These are phyloP conservation scores for Calvatia gigantea DNA, from an alignment of 768 basidiomycete species.

Conservation along the genomic window DNA sequence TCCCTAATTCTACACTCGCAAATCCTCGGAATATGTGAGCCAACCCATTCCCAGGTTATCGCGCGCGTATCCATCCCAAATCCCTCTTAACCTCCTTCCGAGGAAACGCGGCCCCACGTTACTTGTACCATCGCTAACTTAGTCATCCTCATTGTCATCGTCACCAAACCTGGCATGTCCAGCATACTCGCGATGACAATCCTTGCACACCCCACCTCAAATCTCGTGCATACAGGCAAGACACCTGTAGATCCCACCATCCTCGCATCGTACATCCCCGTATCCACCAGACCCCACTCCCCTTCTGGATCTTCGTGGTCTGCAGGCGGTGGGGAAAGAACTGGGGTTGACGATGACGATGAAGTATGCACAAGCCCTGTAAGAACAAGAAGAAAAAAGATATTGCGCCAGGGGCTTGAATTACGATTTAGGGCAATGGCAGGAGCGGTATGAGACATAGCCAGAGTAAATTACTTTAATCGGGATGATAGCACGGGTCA, in stretches of 20 bases:
- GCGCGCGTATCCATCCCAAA: not conserved
- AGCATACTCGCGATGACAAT: constrained; percentile 56
- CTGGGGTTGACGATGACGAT: constrained; percentile 13
- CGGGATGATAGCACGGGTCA: no score
- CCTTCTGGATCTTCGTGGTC: constrained; percentile 19
- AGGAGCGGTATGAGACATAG: no score
- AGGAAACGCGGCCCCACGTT: not conserved
- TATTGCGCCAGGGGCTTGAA: constrained; percentile 61
- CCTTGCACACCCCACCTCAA: constrained; percentile 60
- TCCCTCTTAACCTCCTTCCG: constrained; percentile 5
- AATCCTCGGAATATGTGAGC: constrained; percentile 6
- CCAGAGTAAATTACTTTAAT: no score
- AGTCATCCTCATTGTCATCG: constrained; percentile 32
- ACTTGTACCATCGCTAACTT: constrained; percentile 12
- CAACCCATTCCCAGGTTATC: not conserved
- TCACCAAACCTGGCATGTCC: constrained; percentile 43
- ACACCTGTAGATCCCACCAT: constrained; percentile 76
- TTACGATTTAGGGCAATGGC: constrained; percentile 4
- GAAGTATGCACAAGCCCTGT: not conserved
- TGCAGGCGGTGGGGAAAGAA: constrained; percentile 13
- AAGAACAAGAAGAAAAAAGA: constrained; percentile 57
- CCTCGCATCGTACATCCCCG: constrained; percentile 70
- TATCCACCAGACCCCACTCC: constrained; percentile 31
- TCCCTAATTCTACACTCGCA: not conserved
- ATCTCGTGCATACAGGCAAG: constrained; percentile 78